Evolutionary conservation across 2,329 filamentous ascomycete species (phyloP).

Genomic region (Chrysosporium keratinophilum): DNA sequence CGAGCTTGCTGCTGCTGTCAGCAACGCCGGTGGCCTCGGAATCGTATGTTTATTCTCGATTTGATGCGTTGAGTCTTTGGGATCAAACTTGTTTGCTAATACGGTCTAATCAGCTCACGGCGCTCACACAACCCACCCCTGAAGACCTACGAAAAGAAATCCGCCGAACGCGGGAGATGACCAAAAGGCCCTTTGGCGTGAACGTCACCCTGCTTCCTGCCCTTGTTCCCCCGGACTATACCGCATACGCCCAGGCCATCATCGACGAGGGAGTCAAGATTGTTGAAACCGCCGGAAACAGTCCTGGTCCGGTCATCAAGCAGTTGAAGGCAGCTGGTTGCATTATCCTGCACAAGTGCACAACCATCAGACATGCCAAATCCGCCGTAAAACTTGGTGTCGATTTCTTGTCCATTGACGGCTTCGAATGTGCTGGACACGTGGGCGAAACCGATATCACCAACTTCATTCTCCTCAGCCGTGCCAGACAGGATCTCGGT

Average conservation of each 20-base stretch:
- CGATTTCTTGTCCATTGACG: conserved; percentile 93
- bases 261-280: conserved; percentile 87
- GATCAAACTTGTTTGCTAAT: background rate
- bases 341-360: conserved; percentile 93
- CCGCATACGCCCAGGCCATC: conserved; percentile 78
- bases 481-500: conserved; percentile 68
- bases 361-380: conserved; percentile 84
- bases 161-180: conserved; percentile 65
- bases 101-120: conserved; percentile 35
- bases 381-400: conserved; percentile 89
- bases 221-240: conserved; percentile 83
- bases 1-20: conserved; percentile 44
- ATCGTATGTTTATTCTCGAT: conserved; percentile 31
- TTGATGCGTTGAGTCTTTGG: background rate
- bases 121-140: conserved; percentile 79
- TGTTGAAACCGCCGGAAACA: conserved; percentile 88
- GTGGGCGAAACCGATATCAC: conserved; percentile 46
- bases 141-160: conserved; percentile 92
- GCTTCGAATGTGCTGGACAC: conserved; percentile 85
- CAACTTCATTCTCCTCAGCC: conserved; percentile 58
- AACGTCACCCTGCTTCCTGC: conserved; percentile 91
- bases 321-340: conserved; percentile 70
- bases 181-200: conserved; percentile 61
- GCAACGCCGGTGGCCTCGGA: conserved; percentile 44
- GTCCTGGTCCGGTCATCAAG: conserved; percentile 78